phyloP scores from a whole-genome alignment of 2,329 filamentous ascomycete genomes.

The Calonectria crousiana region DNA sequence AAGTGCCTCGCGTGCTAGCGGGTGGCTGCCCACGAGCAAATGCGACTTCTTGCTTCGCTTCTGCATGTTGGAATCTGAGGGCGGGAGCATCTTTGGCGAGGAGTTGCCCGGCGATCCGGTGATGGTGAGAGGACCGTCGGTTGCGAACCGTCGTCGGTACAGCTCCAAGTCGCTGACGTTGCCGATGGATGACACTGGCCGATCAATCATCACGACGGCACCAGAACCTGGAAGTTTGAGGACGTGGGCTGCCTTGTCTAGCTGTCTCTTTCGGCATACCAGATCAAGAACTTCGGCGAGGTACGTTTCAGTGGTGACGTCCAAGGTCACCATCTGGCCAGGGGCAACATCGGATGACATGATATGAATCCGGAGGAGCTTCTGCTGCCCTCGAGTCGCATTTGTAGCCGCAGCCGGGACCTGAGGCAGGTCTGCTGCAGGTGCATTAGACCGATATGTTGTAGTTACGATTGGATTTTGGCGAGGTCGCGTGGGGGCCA shows the following conservation, averaged over 20 bases:
- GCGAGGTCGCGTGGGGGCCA: slow-evolving; percentile 51
- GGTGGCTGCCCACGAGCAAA: slow-evolving; percentile 70
- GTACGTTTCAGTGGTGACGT: slow-evolving; percentile 86
- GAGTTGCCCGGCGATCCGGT: slow-evolving; percentile 76
- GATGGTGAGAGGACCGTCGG: slow-evolving; percentile 77
- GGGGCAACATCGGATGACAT: slow-evolving; percentile 76
- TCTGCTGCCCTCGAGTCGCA: slow-evolving; percentile 72
- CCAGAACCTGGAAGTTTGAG: slow-evolving; percentile 82
- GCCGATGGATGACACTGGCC: slow-evolving; percentile 83
- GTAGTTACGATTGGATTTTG: slow-evolving; percentile 73
- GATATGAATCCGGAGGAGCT: slow-evolving; percentile 79
- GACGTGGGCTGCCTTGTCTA: slow-evolving; percentile 84
- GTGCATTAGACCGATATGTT: slow-evolving; percentile 66
- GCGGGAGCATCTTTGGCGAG: slow-evolving; percentile 74
- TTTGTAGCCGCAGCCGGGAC: slow-evolving; percentile 57
- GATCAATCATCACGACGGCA: slow-evolving; percentile 80
- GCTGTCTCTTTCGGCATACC: slow-evolving; percentile 80
- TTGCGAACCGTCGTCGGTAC: slow-evolving; percentile 79
- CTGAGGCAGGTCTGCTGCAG: slow-evolving; percentile 69
- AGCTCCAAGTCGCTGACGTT: slow-evolving; percentile 82
- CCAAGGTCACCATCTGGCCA: slow-evolving; percentile 79
- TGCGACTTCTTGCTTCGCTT: slow-evolving; percentile 65
- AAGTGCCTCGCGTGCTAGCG: slow-evolving; percentile 73
- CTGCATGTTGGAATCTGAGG: slow-evolving; percentile 58
- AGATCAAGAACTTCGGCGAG: slow-evolving; percentile 84